Conservation (phyloP, 257 asterid species). For the Paraleonurus japonicus region DNA sequence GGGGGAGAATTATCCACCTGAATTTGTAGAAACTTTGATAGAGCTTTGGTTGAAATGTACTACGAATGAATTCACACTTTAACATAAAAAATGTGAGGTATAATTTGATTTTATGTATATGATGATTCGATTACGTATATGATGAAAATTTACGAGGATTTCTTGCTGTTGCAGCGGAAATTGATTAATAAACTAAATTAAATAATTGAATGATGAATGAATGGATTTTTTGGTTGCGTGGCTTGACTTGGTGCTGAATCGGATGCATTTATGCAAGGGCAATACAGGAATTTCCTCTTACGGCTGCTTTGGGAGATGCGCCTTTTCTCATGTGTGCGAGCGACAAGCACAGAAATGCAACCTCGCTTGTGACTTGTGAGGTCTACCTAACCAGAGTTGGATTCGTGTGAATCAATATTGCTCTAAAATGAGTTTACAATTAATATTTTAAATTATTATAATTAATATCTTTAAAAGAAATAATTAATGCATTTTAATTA, state of each 20-base stretch:
- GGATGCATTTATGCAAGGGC: constrained; percentile 7
- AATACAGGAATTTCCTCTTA: constrained; percentile 7
- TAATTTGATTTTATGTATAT: neutral
- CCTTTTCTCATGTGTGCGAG: no score
- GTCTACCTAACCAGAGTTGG: no score
- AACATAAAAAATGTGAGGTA: constrained; percentile 33
- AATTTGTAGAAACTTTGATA: constrained; percentile 29
- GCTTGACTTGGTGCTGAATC: constrained; percentile 24
- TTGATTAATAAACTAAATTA: neutral
- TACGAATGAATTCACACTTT: constrained; percentile 18
- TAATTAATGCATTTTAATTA: no score
- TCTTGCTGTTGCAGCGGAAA: neutral
- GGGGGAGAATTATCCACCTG: constrained; percentile 34
- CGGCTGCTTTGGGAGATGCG: neutral
- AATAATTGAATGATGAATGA: neutral
- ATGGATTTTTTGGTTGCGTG: constrained; percentile 22
- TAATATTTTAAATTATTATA: no score
- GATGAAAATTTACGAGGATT: neutral
- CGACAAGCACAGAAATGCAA: no score
- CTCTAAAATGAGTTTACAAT: no score
- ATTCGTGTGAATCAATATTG: no score
- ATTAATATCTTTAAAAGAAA: no score
- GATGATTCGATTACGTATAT: neutral
- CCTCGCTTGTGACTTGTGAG: no score
- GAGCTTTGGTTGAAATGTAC: constrained; percentile 22